These are phyloP conservation scores for Picochlorum sp. DNA, from an alignment of 139 green algal species.

Conservation along the genomic window DNA sequence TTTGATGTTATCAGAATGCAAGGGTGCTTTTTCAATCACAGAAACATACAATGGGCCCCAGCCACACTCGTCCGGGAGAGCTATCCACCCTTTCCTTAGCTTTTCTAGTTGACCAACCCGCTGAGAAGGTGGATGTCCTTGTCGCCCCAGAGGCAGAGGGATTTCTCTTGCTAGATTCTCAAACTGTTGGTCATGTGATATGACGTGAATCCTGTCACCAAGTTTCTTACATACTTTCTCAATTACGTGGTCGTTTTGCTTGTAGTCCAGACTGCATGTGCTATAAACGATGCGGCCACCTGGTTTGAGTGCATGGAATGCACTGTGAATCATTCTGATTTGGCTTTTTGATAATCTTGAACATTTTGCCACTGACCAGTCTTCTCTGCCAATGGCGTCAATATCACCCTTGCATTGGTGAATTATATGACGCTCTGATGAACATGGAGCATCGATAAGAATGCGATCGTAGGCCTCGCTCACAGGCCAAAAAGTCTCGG, in stretches of 20 bases:
- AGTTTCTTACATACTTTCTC: constrained; percentile 14
- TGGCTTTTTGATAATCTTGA: constrained; percentile 31
- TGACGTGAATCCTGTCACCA: not conserved
- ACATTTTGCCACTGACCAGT: constrained; percentile 39
- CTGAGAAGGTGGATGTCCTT: not conserved
- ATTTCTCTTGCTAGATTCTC: not conserved
- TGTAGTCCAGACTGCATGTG: constrained; percentile 43
- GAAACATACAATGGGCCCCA: constrained; percentile 38
- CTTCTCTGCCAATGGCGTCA: not conserved
- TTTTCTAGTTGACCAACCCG: constrained; percentile 9
- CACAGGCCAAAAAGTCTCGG: no score
- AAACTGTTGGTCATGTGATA: constrained; percentile 1
- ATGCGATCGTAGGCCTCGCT: constrained; percentile 52
- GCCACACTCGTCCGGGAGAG: constrained; percentile 25
- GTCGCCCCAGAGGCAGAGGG: not conserved
- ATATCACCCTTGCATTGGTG: constrained; percentile 11
- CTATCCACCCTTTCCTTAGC: constrained; percentile 30
- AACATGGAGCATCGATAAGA: constrained; percentile 59
- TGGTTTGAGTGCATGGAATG: constrained; percentile 27
- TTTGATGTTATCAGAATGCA: no score
- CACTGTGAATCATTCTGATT: constrained; percentile 30
- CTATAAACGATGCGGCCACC: constrained; percentile 52
- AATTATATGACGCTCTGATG: constrained; percentile 43
- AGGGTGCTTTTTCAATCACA: constrained; percentile 33
- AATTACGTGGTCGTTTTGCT: constrained; percentile 51